Conservation (phyloP, 2,329 filamentous ascomycete genomes). For the Microdochium nivale region DNA sequence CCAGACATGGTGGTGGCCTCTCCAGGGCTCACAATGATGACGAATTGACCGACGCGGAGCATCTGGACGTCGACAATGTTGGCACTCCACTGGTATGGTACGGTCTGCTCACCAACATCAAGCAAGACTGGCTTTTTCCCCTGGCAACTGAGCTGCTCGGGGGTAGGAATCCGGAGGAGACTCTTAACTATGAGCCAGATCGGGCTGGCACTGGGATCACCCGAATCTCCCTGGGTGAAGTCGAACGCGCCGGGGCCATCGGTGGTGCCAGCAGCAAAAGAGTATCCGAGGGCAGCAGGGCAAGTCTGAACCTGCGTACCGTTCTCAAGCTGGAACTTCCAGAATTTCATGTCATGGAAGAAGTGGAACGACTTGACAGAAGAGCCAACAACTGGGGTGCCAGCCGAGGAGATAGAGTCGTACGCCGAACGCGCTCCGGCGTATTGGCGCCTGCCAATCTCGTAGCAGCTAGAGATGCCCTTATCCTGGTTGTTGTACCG, state of each 20-base stretch:
- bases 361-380: conserved; percentile 72
- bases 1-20: conserved; percentile 91
- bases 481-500: conserved; percentile 57
- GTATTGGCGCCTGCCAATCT: conserved; percentile 63
- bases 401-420: conserved; percentile 34
- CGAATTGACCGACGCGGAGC: conserved; percentile 71
- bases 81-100: conserved; percentile 76
- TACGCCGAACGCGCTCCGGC: conserved; percentile 45
- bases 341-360: conserved; percentile 70
- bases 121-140: conserved; percentile 75
- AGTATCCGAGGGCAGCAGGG: conserved; percentile 77
- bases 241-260: conserved; percentile 85
- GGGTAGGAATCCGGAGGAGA: conserved; percentile 59
- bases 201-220: conserved; percentile 59
- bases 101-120: conserved; percentile 69
- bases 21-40: conserved; percentile 78
- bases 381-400: conserved; percentile 48
- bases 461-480: conserved; percentile 66
- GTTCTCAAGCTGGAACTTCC: conserved; percentile 63
- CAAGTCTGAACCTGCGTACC: conserved; percentile 66
- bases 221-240: conserved; percentile 76
- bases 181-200: conserved; percentile 70
- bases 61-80: conserved; percentile 86
- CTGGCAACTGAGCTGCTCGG: conserved; percentile 67
- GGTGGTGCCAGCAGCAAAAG: conserved; percentile 82